phyloP scores from a whole-genome alignment of 2,329 filamentous ascomycete genomes.

The Clonostachys chloroleuca region DNA sequence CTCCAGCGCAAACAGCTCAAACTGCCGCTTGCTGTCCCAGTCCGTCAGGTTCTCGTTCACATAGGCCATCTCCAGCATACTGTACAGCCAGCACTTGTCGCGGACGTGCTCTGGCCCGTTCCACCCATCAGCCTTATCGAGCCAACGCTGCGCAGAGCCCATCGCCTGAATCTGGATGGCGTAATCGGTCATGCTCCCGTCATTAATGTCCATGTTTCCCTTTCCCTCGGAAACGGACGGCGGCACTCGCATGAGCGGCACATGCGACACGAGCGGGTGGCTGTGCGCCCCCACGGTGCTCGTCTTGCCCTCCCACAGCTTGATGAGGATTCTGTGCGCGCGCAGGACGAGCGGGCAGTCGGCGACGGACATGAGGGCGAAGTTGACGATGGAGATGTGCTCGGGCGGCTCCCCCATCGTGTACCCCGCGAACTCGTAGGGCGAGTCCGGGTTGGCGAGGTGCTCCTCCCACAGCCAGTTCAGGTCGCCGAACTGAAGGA shows the following conservation, averaged over 20 bases:
- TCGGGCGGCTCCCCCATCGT: slow-evolving; percentile 1
- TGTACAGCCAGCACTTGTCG: slow-evolving; percentile 20
- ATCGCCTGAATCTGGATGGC: slow-evolving; percentile 2
- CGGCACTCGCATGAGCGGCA: slow-evolving; percentile 1
- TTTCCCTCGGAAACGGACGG: background rate
- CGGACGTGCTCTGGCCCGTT: slow-evolving; percentile 46
- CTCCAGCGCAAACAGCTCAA: slow-evolving; percentile 37
- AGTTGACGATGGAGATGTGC: slow-evolving; percentile 1
- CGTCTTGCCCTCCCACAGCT: slow-evolving; percentile 2
- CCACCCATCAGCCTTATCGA: slow-evolving; percentile 24
- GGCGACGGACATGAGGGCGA: background rate
- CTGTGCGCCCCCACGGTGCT: background rate
- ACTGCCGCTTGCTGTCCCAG: slow-evolving; percentile 45
- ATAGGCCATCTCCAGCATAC: slow-evolving; percentile 1
- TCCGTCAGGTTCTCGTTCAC: slow-evolving; percentile 41
- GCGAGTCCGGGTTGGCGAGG: slow-evolving; percentile 2
- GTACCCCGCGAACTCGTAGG: background rate
- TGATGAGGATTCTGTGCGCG: slow-evolving; percentile 2
- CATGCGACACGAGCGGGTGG: slow-evolving; percentile 1
- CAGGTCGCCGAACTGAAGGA: slow-evolving; percentile 2
- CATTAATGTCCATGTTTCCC: background rate
- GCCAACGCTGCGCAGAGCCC: slow-evolving; percentile 1
- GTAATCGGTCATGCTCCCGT: slow-evolving; percentile 2
- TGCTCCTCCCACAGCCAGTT: slow-evolving; percentile 3
- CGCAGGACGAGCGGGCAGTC: slow-evolving; percentile 1